Percentiles rank a stretch among this genome's conserved stretches.
Evolutionary conservation across 148 eudicot species (phyloP).

Genomic region (Vaccinium myrtillus): DNA sequence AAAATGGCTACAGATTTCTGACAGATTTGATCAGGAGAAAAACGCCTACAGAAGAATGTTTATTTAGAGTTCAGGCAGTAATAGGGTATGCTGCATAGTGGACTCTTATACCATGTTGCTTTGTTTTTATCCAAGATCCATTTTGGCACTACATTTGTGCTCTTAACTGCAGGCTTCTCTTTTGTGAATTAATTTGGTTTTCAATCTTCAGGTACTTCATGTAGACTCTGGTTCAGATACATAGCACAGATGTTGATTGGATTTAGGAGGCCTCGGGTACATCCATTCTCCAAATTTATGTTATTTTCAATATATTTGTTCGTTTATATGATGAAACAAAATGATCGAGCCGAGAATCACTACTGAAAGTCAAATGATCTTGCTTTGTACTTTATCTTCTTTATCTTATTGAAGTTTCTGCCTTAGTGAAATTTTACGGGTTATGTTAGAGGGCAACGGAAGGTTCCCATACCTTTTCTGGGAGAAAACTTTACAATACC

Average conservation of each 20-base stretch:
- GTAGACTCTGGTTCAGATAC: slow-evolving; percentile 15
- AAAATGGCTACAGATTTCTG: slow-evolving; percentile 61
- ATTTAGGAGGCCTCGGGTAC: slow-evolving; percentile 19
- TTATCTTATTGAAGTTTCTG: background rate
- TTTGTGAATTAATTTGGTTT: background rate
- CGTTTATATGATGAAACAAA: background rate
- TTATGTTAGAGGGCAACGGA: slow-evolving; percentile 8
- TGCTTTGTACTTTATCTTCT: background rate
- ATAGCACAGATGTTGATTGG: slow-evolving; percentile 11
- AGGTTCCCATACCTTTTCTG: background rate
- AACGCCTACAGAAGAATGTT: slow-evolving; percentile 78
- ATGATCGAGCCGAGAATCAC: background rate
- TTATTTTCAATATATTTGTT: background rate
- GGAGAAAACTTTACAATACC: background rate
- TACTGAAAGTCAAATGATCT: background rate
- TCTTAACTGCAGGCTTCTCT: background rate
- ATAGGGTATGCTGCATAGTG: slow-evolving; percentile 15
- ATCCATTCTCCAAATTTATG: background rate
- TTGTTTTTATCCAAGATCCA: background rate
- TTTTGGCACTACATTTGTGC: background rate
- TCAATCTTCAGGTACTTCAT: background rate
- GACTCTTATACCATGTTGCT: slow-evolving; percentile 9
- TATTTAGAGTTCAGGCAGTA: slow-evolving; percentile 25
- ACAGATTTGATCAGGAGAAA: slow-evolving; percentile 66
- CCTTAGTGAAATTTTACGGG: background rate